phyloP scores from a whole-genome alignment of 1,284 basidiomycete genomes.

The Salmacisia buchloeana region DNA sequence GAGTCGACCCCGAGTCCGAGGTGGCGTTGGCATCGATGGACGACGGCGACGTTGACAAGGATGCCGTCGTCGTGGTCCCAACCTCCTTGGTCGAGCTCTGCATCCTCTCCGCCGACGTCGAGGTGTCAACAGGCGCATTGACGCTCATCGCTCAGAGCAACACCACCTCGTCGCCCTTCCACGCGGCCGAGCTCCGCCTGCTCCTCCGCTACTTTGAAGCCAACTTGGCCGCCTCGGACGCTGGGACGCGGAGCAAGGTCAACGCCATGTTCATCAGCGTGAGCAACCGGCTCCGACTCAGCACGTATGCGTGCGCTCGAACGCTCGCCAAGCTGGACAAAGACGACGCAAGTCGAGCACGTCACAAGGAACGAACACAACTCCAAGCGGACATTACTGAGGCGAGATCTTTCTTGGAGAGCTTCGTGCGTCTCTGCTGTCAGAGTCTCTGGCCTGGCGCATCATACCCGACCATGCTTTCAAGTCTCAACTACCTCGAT shows the following conservation, averaged over 20 bases:
- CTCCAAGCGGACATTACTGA: background rate
- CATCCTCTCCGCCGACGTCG: background rate
- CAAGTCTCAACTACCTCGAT: conserved; percentile 3
- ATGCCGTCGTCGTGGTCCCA: background rate
- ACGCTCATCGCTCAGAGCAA: background rate
- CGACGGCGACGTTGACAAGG: background rate
- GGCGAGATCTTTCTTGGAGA: conserved; percentile 15
- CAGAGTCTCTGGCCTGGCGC: conserved; percentile 37
- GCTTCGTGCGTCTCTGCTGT: conserved; percentile 21
- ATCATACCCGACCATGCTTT: conserved; percentile 36
- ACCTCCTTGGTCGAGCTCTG: background rate
- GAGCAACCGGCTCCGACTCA: conserved; percentile 34
- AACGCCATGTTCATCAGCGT: conserved; percentile 8
- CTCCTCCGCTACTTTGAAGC: background rate
- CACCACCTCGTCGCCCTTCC: background rate
- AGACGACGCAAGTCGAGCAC: conserved; percentile 17
- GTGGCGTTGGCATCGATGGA: background rate
- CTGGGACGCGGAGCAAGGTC: background rate
- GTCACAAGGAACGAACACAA: background rate
- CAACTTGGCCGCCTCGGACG: background rate
- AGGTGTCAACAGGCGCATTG: background rate
- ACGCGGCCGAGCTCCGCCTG: background rate
- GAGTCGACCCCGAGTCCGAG: background rate
- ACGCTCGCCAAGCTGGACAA: conserved; percentile 16
- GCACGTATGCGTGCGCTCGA: conserved; percentile 26